Conservation (phyloP, 345 rosid species). For the Capsella bursapastoris region DNA sequence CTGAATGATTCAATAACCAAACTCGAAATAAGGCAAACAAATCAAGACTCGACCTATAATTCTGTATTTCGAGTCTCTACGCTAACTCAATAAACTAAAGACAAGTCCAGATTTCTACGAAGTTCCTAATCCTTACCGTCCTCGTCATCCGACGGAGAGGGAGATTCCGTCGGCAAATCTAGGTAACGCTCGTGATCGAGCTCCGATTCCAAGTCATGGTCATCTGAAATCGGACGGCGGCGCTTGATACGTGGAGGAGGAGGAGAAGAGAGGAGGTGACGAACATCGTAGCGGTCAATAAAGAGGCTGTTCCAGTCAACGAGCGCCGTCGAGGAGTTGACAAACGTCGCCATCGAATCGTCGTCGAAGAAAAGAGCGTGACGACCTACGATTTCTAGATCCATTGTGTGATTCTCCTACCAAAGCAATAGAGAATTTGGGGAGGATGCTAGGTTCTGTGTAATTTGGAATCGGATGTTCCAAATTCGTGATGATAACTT, state of each 20-base stretch:
- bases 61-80: background rate
- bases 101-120: background rate
- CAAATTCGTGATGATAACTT: background rate
- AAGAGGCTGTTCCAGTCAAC: conserved; percentile 90
- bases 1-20: conserved; percentile 5
- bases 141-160: conserved; percentile 51
- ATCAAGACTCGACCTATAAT: background rate
- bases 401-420: conserved; percentile 49
- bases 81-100: background rate
- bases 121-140: conserved; percentile 46
- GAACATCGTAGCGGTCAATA: conserved; percentile 97
- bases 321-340: conserved; percentile 79
- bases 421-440: background rate
- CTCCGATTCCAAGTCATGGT: conserved; percentile 55
- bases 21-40: background rate
- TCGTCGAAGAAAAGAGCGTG: conserved; percentile 96
- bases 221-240: conserved; percentile 48
- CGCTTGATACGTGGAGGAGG: conserved; percentile 75
- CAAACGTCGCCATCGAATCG: conserved; percentile 78
- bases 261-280: conserved; percentile 88
- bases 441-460: conserved; percentile 28
- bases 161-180: conserved; percentile 55
- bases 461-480: conserved; percentile 13
- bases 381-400: conserved; percentile 87
- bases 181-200: conserved; percentile 81